A percentile compares a stretch with the other conserved stretches of the same genome.
These are phyloP conservation scores for Dacryopinax spathularia DNA, from an alignment of 768 basidiomycete genomes.

Conservation along the genomic window DNA sequence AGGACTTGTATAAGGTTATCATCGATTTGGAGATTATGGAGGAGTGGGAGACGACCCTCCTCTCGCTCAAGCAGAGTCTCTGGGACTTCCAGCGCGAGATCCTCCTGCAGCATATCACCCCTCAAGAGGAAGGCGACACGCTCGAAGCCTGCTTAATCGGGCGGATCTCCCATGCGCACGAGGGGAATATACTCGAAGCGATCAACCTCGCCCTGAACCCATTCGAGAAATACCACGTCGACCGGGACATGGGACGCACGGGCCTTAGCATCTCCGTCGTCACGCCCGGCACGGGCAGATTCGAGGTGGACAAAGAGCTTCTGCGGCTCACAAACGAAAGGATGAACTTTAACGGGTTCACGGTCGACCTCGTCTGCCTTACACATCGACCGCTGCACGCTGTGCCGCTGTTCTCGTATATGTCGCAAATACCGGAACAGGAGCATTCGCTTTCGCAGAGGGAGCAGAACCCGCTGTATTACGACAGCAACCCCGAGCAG, in stretches of 20 bases:
- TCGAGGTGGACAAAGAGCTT: conserved; percentile 78
- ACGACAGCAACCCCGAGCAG: conserved; percentile 16
- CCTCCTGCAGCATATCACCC: conserved; percentile 75
- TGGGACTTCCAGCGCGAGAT: conserved; percentile 88
- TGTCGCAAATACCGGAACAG: conserved; percentile 36
- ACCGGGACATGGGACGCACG: conserved; percentile 81
- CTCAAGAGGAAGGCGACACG: conserved; percentile 37
- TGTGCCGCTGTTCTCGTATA: conserved; percentile 85
- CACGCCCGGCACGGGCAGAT: conserved; percentile 89
- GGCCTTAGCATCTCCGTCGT: conserved; percentile 72
- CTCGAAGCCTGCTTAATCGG: conserved; percentile 62
- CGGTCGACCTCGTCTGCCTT: conserved; percentile 73
- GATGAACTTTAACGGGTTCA: conserved; percentile 86
- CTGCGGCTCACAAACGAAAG: conserved; percentile 84
- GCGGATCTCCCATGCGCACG: conserved; percentile 70
- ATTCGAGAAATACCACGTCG: conserved; percentile 87
- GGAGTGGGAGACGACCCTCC: conserved; percentile 79
- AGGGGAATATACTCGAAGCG: conserved; percentile 90
- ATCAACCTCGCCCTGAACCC: conserved; percentile 86
- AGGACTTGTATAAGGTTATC: conserved; percentile 93
- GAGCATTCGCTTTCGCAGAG: conserved; percentile 3
- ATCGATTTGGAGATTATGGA: conserved; percentile 78
- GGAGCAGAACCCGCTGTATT: conserved; percentile 22
- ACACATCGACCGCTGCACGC: conserved; percentile 86
- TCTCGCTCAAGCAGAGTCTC: conserved; percentile 75